Evolutionary conservation across 179 eudicot genomes (phyloP).

Genomic region (Corrigiola litoralis): DNA sequence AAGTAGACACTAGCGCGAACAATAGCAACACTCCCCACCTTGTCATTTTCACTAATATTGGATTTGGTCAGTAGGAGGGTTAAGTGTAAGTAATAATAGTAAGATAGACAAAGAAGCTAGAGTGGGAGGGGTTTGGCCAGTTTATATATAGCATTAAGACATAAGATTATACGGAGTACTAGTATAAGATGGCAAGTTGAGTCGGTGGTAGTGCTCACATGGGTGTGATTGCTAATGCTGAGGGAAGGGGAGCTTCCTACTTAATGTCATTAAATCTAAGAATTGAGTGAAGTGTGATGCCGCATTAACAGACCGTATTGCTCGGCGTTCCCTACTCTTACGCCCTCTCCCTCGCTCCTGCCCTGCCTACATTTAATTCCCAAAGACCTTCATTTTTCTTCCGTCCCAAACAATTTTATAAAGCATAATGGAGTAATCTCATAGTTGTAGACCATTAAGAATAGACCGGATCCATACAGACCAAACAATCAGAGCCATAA

Average conservation of each 20-base stretch:
- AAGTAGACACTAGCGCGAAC: slow-evolving; percentile 30
- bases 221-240: not conserved
- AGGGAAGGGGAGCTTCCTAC: slow-evolving; percentile 11
- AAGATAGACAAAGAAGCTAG: not conserved
- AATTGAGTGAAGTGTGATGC: not conserved
- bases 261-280: not conserved
- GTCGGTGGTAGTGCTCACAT: slow-evolving; percentile 10
- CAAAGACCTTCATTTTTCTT: no score
- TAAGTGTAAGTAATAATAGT: not conserved
- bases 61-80: not conserved
- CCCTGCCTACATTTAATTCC: not conserved
- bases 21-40: slow-evolving; percentile 20
- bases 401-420: no score
- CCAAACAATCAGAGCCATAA: no score
- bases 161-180: no score
- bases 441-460: no score
- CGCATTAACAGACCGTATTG: not conserved
- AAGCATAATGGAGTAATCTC: no score
- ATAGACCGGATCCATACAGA: no score
- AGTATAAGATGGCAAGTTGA: no score
- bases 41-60: slow-evolving; percentile 27
- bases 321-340: slow-evolving; percentile 18
- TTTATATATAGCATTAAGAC: not conserved
- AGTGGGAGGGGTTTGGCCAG: not conserved
- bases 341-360: slow-evolving; percentile 2